Evolutionary conservation across 2,329 filamentous ascomycete genomes (phyloP).

Genomic region (Arachnomyces sp.): DNA sequence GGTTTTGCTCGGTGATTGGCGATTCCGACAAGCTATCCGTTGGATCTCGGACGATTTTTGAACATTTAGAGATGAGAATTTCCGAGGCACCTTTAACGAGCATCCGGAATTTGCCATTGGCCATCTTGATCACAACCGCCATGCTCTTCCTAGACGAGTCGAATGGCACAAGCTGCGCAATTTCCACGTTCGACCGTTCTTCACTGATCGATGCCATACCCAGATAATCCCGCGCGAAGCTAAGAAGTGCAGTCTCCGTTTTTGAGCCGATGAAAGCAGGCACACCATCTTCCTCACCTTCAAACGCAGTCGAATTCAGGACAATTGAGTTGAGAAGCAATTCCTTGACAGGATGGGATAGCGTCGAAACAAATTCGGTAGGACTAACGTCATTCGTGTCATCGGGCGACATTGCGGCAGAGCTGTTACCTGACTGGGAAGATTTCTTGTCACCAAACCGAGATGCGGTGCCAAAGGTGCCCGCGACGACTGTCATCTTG

Average conservation of each 20-base stretch:
- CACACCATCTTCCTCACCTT: slow-evolving; percentile 54
- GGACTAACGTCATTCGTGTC: slow-evolving; percentile 42
- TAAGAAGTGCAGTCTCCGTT: slow-evolving; percentile 68
- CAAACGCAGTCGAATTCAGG: slow-evolving; percentile 64
- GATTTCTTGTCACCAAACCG: slow-evolving; percentile 35
- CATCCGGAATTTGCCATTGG: slow-evolving; percentile 50
- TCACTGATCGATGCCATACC: slow-evolving; percentile 56
- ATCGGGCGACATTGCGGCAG: slow-evolving; percentile 18
- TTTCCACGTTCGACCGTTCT: slow-evolving; percentile 54
- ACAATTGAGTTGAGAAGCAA: slow-evolving; percentile 58
- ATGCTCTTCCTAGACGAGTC: slow-evolving; percentile 64
- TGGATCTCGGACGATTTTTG: slow-evolving; percentile 51
- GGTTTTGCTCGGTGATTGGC: slow-evolving; percentile 50
- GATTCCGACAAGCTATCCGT: slow-evolving; percentile 49
- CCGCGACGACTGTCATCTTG: slow-evolving; percentile 55
- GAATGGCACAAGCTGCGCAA: slow-evolving; percentile 50
- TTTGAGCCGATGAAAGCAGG: slow-evolving; percentile 64
- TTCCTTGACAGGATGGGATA: slow-evolving; percentile 47
- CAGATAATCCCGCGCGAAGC: slow-evolving; percentile 59
- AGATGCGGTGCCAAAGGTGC: slow-evolving; percentile 44
- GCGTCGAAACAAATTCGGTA: slow-evolving; percentile 46
- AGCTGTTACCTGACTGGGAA: slow-evolving; percentile 17
- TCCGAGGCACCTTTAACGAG: slow-evolving; percentile 48
- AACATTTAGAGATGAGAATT: slow-evolving; percentile 40
- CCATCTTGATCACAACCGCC: slow-evolving; percentile 54